Evolutionary conservation across 2,329 filamentous ascomycete genomes (phyloP).

Genomic region (Talaromyces sp.): DNA sequence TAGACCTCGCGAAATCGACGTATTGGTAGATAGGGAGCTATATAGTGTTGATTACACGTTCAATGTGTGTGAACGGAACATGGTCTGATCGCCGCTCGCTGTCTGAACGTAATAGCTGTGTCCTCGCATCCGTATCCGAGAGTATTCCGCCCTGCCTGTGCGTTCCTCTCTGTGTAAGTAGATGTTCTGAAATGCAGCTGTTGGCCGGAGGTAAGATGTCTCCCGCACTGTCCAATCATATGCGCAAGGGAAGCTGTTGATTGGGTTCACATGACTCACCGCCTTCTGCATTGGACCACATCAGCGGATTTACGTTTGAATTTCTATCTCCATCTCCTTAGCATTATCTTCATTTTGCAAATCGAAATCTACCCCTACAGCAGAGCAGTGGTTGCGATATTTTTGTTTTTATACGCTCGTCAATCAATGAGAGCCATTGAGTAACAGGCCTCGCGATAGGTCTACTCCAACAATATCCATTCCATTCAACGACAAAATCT

Average conservation of each 20-base stretch:
- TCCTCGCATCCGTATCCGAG: not conserved
- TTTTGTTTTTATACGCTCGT: too few species aligned
- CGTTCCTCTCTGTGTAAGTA: not conserved
- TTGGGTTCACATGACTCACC: constrained; percentile 33
- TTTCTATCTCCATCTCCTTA: not conserved
- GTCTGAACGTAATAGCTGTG: not conserved
- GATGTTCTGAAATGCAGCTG: not conserved
- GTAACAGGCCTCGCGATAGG: not conserved
- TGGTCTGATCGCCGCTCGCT: not conserved
- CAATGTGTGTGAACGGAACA: not conserved
- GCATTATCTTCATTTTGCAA: not conserved
- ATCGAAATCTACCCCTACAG: not conserved
- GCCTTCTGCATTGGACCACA: constrained; percentile 23
- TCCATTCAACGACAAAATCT: not conserved
- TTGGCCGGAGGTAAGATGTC: not conserved
- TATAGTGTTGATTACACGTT: not conserved
- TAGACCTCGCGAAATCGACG: not conserved
- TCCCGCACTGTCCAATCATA: constrained; percentile 10
- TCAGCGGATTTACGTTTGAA: not conserved
- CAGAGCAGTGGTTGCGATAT: not conserved
- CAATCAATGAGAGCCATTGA: not conserved
- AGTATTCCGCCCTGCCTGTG: not conserved
- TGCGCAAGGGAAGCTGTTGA: not conserved
- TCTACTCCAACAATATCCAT: not conserved
- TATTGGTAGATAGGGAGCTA: not conserved